Conservation (phyloP, 179 eudicot genomes). For the Patellifolia procumbens region DNA sequence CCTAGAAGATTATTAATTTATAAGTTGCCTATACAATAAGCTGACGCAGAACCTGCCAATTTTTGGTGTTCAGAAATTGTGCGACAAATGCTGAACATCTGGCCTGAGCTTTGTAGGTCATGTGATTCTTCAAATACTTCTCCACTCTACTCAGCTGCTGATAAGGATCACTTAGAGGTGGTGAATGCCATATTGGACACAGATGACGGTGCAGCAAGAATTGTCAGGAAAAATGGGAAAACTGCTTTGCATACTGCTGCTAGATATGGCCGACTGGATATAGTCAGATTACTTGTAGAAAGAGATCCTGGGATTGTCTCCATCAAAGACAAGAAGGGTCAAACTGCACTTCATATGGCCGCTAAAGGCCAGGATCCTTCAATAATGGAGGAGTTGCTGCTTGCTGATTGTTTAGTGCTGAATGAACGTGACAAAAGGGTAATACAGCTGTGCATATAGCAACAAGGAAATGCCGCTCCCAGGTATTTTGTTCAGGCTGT, state of each 20-base stretch:
- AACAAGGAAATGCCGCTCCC: constrained; percentile 77
- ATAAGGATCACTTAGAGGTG: constrained; percentile 67
- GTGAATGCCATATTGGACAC: constrained; percentile 73
- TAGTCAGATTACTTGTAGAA: constrained; percentile 63
- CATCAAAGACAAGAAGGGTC: constrained; percentile 89
- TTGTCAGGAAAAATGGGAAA: constrained; percentile 84
- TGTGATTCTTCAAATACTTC: constrained; percentile 75
- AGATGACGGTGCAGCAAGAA: constrained; percentile 46
- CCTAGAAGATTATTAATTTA: not conserved
- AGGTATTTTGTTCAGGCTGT: constrained; percentile 43
- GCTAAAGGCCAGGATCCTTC: constrained; percentile 79
- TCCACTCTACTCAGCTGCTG: constrained; percentile 88
- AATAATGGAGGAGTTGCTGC: constrained; percentile 67
- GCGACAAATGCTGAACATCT: constrained; percentile 49
- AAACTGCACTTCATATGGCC: constrained; percentile 95
- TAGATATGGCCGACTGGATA: constrained; percentile 62
- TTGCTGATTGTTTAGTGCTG: constrained; percentile 66
- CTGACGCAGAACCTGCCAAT: not conserved
- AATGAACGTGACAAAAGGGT: constrained; percentile 92
- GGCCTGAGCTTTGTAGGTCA: constrained; percentile 74
- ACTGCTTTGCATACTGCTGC: constrained; percentile 81
- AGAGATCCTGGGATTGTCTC: constrained; percentile 64
- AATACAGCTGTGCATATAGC: constrained; percentile 84
- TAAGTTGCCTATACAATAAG: not conserved
- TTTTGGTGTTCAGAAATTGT: constrained; percentile 52